Evolutionary conservation across 2,329 filamentous ascomycete genomes (phyloP).

Genomic region (Arthrobotrys megalospora): DNA sequence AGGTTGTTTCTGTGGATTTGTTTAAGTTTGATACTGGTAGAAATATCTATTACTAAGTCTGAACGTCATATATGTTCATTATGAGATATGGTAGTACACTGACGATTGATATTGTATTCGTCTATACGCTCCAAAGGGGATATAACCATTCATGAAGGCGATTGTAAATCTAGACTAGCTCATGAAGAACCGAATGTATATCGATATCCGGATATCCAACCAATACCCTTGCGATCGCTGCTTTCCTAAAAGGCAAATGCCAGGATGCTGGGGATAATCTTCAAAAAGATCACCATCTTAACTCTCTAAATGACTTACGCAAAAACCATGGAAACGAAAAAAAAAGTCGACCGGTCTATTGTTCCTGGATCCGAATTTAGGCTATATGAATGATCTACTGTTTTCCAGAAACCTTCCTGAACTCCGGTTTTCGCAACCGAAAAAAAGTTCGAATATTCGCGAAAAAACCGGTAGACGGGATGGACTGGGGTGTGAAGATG

Average conservation of each 20-base stretch:
- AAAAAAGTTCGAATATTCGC: background rate
- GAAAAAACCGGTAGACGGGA: conserved; percentile 1
- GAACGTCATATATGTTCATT: too few relatives aligned
- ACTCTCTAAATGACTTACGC: background rate
- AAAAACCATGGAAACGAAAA: background rate
- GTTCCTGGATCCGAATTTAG: conserved; percentile 14
- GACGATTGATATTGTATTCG: too few relatives aligned
- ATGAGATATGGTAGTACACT: too few relatives aligned
- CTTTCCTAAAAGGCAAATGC: background rate
- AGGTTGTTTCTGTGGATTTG: background rate
- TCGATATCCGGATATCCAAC: conserved; percentile 9
- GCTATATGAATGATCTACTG: conserved; percentile 1
- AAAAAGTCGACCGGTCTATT: background rate
- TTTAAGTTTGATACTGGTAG: background rate
- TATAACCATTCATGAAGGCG: too few relatives aligned
- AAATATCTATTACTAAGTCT: too few relatives aligned
- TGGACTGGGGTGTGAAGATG: background rate
- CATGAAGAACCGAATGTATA: background rate
- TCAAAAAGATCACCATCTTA: conserved; percentile 10
- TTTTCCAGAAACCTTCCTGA: conserved; percentile 13
- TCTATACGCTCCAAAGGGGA: too few relatives aligned
- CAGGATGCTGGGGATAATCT: background rate
- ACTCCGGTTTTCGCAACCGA: conserved; percentile 12
- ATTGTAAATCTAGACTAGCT: too few relatives aligned
- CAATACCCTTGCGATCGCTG: conserved; percentile 7